A percentile compares a stretch with the other conserved stretches of the same genome.
These are phyloP conservation scores for Cordyceps militaris DNA, from an alignment of 2,329 filamentous ascomycete genomes.

Conservation along the genomic window DNA sequence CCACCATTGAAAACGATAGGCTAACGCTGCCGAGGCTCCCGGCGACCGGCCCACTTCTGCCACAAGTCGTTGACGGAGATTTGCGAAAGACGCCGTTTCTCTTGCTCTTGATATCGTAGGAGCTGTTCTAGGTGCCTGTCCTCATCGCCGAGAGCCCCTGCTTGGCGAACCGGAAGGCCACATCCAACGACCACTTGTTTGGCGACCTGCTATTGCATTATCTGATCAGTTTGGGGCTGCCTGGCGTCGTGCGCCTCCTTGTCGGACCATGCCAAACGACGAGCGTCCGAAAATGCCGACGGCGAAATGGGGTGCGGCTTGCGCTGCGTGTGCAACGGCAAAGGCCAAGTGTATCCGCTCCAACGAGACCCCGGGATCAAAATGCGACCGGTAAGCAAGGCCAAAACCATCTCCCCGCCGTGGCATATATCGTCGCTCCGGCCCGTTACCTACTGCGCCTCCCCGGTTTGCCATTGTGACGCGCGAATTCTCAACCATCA, in stretches of 20 bases:
- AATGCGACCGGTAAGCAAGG: conserved; percentile 37
- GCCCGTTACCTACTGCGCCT: not conserved
- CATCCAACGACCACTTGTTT: not conserved
- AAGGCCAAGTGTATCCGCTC: conserved; percentile 45
- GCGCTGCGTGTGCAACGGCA: conserved; percentile 39
- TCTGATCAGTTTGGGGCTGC: not conserved
- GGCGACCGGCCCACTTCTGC: not conserved
- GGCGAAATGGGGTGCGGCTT: conserved; percentile 44
- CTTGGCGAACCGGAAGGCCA: not conserved
- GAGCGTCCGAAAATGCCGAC: conserved; percentile 27
- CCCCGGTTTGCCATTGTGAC: not conserved
- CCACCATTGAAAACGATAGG: not conserved
- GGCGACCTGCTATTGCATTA: not conserved
- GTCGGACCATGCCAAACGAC: conserved; percentile 8
- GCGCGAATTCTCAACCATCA: not conserved
- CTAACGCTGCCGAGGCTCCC: not conserved
- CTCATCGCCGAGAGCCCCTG: not conserved
- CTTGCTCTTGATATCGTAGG: not conserved
- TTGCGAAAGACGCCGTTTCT: conserved; percentile 12
- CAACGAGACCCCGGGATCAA: conserved; percentile 28
- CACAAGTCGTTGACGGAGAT: conserved; percentile 4
- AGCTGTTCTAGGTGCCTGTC: not conserved
- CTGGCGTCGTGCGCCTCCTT: not conserved
- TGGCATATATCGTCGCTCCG: not conserved
- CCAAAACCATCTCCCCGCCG: not conserved